Base-by-base conservation (phyloP, 176 grass and related monocot species). In the Dactylis glomerata region DNA sequence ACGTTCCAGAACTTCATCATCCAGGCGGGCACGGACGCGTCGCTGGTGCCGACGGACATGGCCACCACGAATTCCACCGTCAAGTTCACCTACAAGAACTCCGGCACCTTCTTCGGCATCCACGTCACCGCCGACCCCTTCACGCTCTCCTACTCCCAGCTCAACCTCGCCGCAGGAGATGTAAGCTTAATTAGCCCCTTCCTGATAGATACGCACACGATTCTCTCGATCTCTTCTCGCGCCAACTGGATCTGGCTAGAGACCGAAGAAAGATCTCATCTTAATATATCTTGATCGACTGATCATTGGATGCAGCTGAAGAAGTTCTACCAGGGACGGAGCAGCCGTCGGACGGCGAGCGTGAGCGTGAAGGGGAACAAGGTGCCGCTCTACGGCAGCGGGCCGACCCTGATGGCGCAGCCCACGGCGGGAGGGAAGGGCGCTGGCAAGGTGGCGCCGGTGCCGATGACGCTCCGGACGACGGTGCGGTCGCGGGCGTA, bases 1-100 rank as follows among this genome's bases (percentile, higher is more conserved):
- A 87, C 67, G 9, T 96, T 99, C 67, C 52, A 93, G 8, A 96
- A 77, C 79, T 96, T 99, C 83, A 96, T 94, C 66, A 96, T 99
- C 77, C 96, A 99, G 92, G 91, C 93, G 19, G 96, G 96, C 31
- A 96, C 96, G 5, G 96, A 99, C 84, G 96, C 96, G 3, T 99
- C 96, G 8, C 81, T 96, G n/a, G 96, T 98, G 68, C 93, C 96
- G 24, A 98, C 93, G 10, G 96, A 96, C 93, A 98, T 98, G 96
- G 85, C 93, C 11, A 98, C 93, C 22, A 88, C 94, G 23, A 98
- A 98, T 83, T 65, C 91, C 23, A 95, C 93, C 2, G 91, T 95
- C 28, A 94, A 82, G 79, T 92, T 98, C 83, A 83, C 83, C 3
- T 99, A 92, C 93, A 90, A 76, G 40, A 99, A 99, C 87, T 96